Percentiles rank a stretch among this genome's conserved stretches.
phyloP scores from a whole-genome alignment of 2,329 filamentous ascomycete genomes.

The Corniculantispora saksenae region DNA sequence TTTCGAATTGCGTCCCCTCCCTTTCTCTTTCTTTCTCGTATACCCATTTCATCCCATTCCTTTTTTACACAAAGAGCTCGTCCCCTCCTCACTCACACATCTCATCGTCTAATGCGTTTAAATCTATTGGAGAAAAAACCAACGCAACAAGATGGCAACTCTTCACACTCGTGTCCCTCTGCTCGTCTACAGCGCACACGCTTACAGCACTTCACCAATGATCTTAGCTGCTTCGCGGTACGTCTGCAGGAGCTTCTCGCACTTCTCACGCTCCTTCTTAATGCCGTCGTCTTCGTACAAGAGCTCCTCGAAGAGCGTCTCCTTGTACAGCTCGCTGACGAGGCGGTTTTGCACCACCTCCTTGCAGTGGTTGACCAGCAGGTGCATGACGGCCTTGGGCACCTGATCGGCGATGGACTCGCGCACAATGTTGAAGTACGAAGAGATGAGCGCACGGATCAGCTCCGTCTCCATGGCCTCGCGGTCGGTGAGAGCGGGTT shows the following conservation, averaged over 20 bases:
- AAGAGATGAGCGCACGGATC: constrained; percentile 92
- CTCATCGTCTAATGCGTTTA: background rate
- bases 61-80: background rate
- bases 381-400: constrained; percentile 97
- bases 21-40: background rate
- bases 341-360: constrained; percentile 96
- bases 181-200: background rate
- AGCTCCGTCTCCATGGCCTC: constrained; percentile 97
- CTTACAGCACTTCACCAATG: constrained; percentile 87
- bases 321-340: constrained; percentile 93
- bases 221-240: constrained; percentile 99
- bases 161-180: too few species aligned
- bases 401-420: constrained; percentile 99
- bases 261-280: constrained; percentile 97
- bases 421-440: constrained; percentile 98
- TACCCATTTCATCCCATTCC: background rate
- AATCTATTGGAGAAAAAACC: background rate
- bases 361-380: constrained; percentile 97
- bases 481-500: constrained; percentile 89
- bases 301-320: constrained; percentile 85
- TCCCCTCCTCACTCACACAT: background rate
- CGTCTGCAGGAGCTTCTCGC: constrained; percentile 90
- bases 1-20: background rate
- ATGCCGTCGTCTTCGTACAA: constrained; percentile 97
- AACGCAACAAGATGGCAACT: background rate